These are phyloP conservation scores for Candida peoriensis DNA, from an alignment of 805 yeast genomes.

Conservation along the genomic window DNA sequence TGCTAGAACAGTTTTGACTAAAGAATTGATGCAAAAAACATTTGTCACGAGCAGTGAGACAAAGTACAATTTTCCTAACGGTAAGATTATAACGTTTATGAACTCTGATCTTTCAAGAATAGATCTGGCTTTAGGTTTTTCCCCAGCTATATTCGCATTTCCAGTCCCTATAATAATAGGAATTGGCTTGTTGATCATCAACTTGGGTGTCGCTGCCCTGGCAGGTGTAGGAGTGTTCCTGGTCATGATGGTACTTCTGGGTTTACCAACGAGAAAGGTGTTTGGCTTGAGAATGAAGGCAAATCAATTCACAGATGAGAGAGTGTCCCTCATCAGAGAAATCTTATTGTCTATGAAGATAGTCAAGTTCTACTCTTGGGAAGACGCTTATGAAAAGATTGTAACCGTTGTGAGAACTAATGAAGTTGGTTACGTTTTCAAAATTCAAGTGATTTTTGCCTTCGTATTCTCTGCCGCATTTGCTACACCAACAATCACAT, in stretches of 20 bases:
- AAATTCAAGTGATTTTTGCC: slow-evolving; percentile 56
- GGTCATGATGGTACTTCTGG: slow-evolving; percentile 37
- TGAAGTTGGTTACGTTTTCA: slow-evolving; percentile 54
- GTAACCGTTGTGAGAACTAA: slow-evolving; percentile 44
- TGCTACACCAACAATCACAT: slow-evolving; percentile 41
- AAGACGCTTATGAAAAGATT: slow-evolving; percentile 57
- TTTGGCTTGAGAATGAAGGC: slow-evolving; percentile 40
- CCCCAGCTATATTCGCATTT: slow-evolving; percentile 43
- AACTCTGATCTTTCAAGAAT: slow-evolving; percentile 77
- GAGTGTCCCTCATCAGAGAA: slow-evolving; percentile 56
- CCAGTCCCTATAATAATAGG: slow-evolving; percentile 55
- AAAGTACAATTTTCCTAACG: slow-evolving; percentile 52
- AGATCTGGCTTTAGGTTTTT: slow-evolving; percentile 63
- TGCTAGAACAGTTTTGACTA: slow-evolving; percentile 60
- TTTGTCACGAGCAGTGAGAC: slow-evolving; percentile 52
- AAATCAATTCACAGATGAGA: slow-evolving; percentile 51
- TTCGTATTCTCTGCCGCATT: slow-evolving; percentile 47
- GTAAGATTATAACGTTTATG: slow-evolving; percentile 66
- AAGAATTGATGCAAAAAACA: slow-evolving; percentile 65
- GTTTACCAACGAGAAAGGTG: slow-evolving; percentile 40
- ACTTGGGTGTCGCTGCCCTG: slow-evolving; percentile 64
- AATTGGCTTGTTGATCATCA: slow-evolving; percentile 51
- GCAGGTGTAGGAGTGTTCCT: slow-evolving; percentile 52
- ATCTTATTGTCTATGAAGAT: slow-evolving; percentile 53
- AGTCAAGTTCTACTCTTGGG: slow-evolving; percentile 84